Conservation (phyloP, 345 rosid species). For the Lumnitzera racemosa region DNA sequence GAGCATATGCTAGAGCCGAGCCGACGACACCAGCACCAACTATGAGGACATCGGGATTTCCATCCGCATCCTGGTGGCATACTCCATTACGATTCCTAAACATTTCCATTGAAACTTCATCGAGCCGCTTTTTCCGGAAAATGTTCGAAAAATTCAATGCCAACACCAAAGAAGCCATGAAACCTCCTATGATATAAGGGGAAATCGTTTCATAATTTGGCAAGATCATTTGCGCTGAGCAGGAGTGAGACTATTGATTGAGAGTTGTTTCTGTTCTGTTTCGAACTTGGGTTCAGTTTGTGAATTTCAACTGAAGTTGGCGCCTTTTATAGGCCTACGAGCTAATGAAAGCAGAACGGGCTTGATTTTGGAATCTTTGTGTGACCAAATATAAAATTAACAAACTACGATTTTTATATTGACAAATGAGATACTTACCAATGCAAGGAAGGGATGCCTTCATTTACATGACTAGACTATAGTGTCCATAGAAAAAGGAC, state of each 20-base stretch:
- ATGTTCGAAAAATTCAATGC: slow-evolving; percentile 1
- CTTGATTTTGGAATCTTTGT: slow-evolving; percentile 5
- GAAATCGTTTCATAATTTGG: background rate
- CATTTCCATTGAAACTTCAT: background rate
- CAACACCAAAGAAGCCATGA: background rate
- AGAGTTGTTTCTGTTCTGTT: no score
- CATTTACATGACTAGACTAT: no score
- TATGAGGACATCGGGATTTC: slow-evolving; percentile 6
- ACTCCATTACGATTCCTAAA: background rate
- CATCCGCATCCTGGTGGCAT: background rate
- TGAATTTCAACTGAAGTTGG: background rate
- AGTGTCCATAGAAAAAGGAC: no score
- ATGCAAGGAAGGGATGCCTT: no score
- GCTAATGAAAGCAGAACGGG: background rate
- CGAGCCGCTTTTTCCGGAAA: background rate
- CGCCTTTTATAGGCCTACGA: slow-evolving; percentile 4
- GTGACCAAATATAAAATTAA: background rate
- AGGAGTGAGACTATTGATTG: no score
- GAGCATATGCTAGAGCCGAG: slow-evolving; percentile 12
- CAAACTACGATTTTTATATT: background rate
- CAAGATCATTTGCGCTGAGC: background rate
- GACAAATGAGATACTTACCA: no score
- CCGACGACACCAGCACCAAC: slow-evolving; percentile 14
- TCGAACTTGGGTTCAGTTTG: no score
- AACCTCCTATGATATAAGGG: background rate